Evolutionary conservation across 331 rosid genomes (phyloP).

Genomic region (Cucumis variabilis): DNA sequence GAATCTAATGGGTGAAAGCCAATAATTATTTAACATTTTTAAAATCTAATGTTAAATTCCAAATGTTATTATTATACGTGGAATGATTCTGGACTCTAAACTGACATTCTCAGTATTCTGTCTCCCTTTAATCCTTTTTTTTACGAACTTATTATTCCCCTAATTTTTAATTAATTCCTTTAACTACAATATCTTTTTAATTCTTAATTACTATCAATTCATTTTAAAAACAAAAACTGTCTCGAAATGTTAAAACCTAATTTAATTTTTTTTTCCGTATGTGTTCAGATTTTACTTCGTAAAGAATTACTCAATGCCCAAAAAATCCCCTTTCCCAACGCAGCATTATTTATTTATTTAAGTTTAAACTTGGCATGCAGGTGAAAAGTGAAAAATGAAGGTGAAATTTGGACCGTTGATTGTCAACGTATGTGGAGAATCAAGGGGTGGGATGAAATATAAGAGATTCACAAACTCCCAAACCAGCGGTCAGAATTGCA

Average conservation of each 20-base stretch:
- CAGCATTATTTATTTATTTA: neutral
- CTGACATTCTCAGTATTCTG: constrained; percentile 9
- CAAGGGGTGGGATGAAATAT: neutral
- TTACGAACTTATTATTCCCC: neutral
- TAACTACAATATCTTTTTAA: neutral
- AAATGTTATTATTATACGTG: neutral
- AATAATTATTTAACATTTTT: neutral
- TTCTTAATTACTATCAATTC: neutral
- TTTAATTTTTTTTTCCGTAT: neutral
- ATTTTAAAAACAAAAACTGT: neutral
- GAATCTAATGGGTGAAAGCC: constrained; percentile 4
- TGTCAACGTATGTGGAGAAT: neutral
- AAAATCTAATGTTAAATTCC: neutral
- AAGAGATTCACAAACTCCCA: constrained; percentile 21
- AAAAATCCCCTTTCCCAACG: constrained; percentile 26
- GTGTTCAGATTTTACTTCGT: constrained; percentile 11
- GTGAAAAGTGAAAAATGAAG: constrained; percentile 28
- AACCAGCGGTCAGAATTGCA: constrained; percentile 13
- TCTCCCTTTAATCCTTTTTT: neutral
- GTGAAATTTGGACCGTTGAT: neutral
- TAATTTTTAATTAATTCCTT: constrained; percentile 14
- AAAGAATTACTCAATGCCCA: constrained; percentile 23
- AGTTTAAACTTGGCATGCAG: constrained; percentile 4
- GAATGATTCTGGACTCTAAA: neutral
- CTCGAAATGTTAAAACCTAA: neutral